Percentiles rank a stretch among this genome's conserved stretches.
phyloP scores from a whole-genome alignment of 2,329 filamentous ascomycete species.

The Colletotrichum theobromicola region DNA sequence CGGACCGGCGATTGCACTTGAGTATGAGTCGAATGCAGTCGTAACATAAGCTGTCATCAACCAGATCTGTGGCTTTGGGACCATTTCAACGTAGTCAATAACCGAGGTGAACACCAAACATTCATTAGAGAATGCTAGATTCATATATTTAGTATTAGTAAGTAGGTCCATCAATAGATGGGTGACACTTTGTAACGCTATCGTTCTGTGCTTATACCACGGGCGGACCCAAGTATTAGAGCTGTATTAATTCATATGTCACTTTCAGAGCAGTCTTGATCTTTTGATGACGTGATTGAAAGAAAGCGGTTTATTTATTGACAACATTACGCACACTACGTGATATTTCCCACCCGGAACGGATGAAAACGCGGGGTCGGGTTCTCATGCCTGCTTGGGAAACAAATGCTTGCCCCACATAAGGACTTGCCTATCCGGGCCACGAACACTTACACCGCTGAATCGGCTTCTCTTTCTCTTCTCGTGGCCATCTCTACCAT shows the following conservation, averaged over 20 bases:
- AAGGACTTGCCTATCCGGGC: neutral
- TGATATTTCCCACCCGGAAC: neutral
- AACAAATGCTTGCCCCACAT: neutral
- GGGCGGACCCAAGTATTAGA: too few species aligned
- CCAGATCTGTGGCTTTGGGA: neutral
- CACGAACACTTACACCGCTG: neutral
- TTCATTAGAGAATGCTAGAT: neutral
- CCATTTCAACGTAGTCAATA: neutral
- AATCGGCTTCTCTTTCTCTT: neutral
- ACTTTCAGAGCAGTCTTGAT: neutral
- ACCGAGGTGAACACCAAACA: rapidly evolving
- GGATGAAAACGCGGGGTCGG: neutral
- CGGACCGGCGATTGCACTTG: neutral
- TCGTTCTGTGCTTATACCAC: too few species aligned
- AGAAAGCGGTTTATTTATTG: neutral
- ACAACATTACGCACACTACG: neutral
- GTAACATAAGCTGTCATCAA: neutral
- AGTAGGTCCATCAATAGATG: neutral
- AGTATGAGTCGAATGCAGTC: neutral
- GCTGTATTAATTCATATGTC: rapidly evolving
- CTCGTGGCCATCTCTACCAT: neutral
- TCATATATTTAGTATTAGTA: neutral
- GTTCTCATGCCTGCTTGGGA: neutral
- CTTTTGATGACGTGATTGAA: neutral
- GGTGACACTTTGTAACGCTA: neutral